Conservation (phyloP, 805 yeast genomes). For the Yamadazyma laniorum region DNA sequence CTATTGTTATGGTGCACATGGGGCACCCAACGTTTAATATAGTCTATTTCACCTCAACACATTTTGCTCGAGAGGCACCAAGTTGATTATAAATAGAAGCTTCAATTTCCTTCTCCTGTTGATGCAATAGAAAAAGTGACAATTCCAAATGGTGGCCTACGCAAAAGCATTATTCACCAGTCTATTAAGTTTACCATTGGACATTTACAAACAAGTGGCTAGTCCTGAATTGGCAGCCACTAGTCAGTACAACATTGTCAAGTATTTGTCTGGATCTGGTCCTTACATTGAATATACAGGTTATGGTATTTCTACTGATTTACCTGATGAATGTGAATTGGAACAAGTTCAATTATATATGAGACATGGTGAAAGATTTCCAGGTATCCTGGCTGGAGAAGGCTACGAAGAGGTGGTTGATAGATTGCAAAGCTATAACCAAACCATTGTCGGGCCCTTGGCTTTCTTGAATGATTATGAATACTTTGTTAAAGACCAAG, state of each 20-base stretch:
- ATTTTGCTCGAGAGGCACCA: too few species aligned
- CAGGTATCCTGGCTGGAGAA: constrained; percentile 31
- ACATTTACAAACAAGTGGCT: constrained; percentile 15
- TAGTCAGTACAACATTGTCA: constrained; percentile 47
- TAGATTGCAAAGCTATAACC: constrained; percentile 21
- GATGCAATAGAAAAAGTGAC: too few species aligned
- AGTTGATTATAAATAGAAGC: too few species aligned
- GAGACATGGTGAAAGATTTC: constrained; percentile 78
- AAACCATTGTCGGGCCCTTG: constrained; percentile 47
- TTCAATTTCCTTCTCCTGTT: too few species aligned
- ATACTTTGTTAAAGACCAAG: constrained; percentile 42
- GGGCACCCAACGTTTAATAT: too few species aligned
- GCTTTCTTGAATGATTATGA: constrained; percentile 53
- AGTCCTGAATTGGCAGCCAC: constrained; percentile 38
- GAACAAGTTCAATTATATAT: constrained; percentile 70
- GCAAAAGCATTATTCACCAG: constrained; percentile 11
- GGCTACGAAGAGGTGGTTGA: constrained; percentile 23
- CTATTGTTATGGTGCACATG: too few species aligned
- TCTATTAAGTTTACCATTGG: constrained; percentile 13
- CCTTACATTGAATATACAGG: constrained; percentile 55
- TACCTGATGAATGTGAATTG: constrained; percentile 52
- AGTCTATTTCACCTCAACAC: too few species aligned
- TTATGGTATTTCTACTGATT: constrained; percentile 48
- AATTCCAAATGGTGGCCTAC: constrained; percentile 30
- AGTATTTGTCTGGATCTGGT: constrained; percentile 54